A percentile compares a stretch with the other conserved stretches of the same genome.
Evolutionary conservation across 106 monocot species (phyloP).

Genomic region (Dendrobium catenatum): DNA sequence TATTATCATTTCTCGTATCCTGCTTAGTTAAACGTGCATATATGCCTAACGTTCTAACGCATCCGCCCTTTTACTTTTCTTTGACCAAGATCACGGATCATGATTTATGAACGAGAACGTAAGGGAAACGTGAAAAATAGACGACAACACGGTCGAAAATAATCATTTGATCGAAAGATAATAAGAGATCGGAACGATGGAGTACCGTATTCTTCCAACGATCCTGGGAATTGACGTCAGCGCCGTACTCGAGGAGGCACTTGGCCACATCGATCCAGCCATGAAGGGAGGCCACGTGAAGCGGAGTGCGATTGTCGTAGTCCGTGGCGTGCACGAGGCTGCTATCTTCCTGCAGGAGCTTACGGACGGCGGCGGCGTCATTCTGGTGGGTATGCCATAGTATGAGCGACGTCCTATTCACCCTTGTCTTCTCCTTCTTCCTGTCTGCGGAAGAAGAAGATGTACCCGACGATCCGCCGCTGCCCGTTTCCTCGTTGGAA

Average conservation of each 20-base stretch:
- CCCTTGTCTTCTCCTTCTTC: conserved; percentile 71
- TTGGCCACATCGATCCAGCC: conserved; percentile 86
- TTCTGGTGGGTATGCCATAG: conserved; percentile 99
- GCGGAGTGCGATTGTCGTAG: conserved; percentile 91
- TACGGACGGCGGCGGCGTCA: conserved; percentile 60
- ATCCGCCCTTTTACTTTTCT: background rate
- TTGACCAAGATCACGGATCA: background rate
- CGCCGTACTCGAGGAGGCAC: conserved; percentile 61
- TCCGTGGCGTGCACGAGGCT: conserved; percentile 77
- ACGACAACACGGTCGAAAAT: background rate
- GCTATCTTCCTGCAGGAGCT: conserved; percentile 80
- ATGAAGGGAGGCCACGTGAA: conserved; percentile 89
- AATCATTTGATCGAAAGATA: background rate
- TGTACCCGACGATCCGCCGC: conserved; percentile 12
- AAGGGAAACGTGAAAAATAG: background rate
- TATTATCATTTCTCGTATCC: background rate
- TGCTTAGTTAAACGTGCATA: background rate
- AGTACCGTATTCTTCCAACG: conserved; percentile 94
- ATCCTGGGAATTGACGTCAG: conserved; percentile 94
- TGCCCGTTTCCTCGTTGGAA: conserved; percentile 3
- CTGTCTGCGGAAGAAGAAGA: conserved; percentile 12
- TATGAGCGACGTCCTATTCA: conserved; percentile 85
- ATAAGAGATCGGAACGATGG: background rate
- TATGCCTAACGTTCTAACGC: background rate
- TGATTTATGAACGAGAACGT: background rate